phyloP scores from a whole-genome alignment of 257 asterid genomes.

The Ballota nigra region DNA sequence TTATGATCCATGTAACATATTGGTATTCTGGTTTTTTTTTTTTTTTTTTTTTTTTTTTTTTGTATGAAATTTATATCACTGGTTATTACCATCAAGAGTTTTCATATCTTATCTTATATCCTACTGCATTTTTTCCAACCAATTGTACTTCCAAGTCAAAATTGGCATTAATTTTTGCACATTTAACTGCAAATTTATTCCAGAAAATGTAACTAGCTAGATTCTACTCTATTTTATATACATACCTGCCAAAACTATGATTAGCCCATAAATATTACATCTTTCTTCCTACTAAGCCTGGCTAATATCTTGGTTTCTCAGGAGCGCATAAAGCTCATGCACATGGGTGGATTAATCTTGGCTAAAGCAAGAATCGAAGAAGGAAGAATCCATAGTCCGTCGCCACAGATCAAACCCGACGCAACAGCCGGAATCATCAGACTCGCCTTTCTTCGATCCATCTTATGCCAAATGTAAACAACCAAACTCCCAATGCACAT shows the following conservation, averaged over 20 bases:
- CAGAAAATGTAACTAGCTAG: background rate
- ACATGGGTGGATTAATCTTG: constrained; percentile 44
- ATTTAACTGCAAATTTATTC: background rate
- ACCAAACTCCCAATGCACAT: constrained; percentile 54
- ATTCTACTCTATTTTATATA: background rate
- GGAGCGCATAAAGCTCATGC: constrained; percentile 40
- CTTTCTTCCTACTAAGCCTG: too few species aligned
- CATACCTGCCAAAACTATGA: background rate
- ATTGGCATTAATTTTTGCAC: background rate
- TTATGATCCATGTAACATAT: too few species aligned
- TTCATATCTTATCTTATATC: too few species aligned
- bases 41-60: too few species aligned
- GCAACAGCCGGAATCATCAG: constrained; percentile 51
- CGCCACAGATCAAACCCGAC: constrained; percentile 53
- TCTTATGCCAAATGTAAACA: constrained; percentile 37
- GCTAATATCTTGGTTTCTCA: background rate
- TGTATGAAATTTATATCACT: too few species aligned
- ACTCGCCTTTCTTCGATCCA: constrained; percentile 27
- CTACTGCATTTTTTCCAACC: too few species aligned
- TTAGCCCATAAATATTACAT: background rate
- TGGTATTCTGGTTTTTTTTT: too few species aligned
- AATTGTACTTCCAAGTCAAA: too few species aligned
- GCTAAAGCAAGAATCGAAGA: constrained; percentile 44
- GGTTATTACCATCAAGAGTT: too few species aligned
- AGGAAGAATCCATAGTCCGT: constrained; percentile 52